These are phyloP conservation scores for Populus davidiana DNA, from an alignment of 345 rosid genomes.

Conservation along the genomic window DNA sequence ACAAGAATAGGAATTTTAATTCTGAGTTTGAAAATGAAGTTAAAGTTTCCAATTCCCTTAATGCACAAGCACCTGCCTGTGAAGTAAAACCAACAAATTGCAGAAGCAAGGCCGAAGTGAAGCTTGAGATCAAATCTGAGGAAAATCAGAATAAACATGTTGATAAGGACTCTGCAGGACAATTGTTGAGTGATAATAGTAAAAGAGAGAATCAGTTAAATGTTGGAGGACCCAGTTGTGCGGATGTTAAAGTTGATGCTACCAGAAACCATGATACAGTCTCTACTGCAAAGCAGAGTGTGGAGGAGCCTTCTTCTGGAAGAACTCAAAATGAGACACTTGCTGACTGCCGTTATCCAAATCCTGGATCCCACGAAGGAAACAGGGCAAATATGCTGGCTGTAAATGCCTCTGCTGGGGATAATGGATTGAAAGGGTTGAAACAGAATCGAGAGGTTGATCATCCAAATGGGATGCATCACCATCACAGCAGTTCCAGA, in stretches of 20 bases:
- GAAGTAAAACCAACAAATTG: slow-evolving; percentile 43
- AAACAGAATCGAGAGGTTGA: slow-evolving; percentile 44
- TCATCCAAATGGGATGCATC: slow-evolving; percentile 46
- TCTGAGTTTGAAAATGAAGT: slow-evolving; percentile 15
- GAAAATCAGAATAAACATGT: slow-evolving; percentile 41
- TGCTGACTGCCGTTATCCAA: slow-evolving; percentile 17
- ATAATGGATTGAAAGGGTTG: slow-evolving; percentile 36
- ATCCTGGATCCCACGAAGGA: slow-evolving; percentile 36
- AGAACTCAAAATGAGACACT: slow-evolving; percentile 41
- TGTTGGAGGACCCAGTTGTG: slow-evolving; percentile 30
- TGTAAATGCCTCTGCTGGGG: slow-evolving; percentile 30
- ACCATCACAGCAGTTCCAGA: slow-evolving; percentile 39
- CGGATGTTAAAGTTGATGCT: slow-evolving; percentile 43
- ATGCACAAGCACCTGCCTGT: slow-evolving; percentile 29
- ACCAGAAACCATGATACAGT: slow-evolving; percentile 33
- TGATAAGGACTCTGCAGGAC: slow-evolving; percentile 43
- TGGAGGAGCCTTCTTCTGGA: slow-evolving; percentile 39
- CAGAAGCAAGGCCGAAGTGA: slow-evolving; percentile 43
- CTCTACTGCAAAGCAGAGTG: slow-evolving; percentile 39
- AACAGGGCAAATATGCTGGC: slow-evolving; percentile 25
- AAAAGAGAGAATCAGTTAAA: slow-evolving; percentile 39
- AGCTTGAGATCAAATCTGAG: slow-evolving; percentile 27
- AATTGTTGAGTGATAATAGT: slow-evolving; percentile 34
- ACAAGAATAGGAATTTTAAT: slow-evolving; percentile 45
- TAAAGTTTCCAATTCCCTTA: slow-evolving; percentile 36